These are phyloP conservation scores for Cocos nucifera DNA, from an alignment of 176 grass and related monocot species.

Conservation along the genomic window DNA sequence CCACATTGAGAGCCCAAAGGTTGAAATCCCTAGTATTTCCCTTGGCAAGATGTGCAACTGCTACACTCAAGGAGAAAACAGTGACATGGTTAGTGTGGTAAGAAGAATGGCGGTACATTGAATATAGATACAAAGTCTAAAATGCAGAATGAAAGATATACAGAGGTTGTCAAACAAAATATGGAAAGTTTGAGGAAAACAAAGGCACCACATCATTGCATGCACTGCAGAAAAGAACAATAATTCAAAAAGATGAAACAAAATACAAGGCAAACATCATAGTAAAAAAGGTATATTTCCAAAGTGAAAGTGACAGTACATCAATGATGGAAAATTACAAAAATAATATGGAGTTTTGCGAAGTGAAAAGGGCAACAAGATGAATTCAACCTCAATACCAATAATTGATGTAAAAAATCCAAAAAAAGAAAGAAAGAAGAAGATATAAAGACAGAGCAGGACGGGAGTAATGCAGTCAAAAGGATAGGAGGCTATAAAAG, in stretches of 20 bases:
- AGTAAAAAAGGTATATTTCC: neutral
- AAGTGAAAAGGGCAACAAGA: no score
- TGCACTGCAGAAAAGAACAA: neutral
- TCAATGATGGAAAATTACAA: no score
- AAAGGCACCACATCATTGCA: constrained; percentile 30
- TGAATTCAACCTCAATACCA: no score
- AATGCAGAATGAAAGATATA: no score
- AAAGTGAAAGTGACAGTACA: no score
- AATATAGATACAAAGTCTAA: no score
- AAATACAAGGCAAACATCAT: constrained; percentile 6
- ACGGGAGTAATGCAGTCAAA: neutral
- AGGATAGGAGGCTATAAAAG: no score
- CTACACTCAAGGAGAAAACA: neutral
- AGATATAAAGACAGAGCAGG: constrained; percentile 4
- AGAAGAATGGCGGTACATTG: no score
- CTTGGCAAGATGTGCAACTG: constrained; percentile 85
- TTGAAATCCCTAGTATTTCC: constrained; percentile 75
- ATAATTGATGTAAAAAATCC: no score
- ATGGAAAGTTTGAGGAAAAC: constrained; percentile 30
- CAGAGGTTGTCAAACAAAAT: neutral
- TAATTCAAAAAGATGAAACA: neutral
- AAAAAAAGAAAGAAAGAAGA: neutral
- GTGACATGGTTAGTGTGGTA: no score
- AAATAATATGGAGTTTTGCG: no score
- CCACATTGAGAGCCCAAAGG: constrained; percentile 65